Evolutionary conservation across 129 eudicot species (phyloP), one percentile per base, ranked within the genome.

Genomic region (Lonicera japonica): DNA sequence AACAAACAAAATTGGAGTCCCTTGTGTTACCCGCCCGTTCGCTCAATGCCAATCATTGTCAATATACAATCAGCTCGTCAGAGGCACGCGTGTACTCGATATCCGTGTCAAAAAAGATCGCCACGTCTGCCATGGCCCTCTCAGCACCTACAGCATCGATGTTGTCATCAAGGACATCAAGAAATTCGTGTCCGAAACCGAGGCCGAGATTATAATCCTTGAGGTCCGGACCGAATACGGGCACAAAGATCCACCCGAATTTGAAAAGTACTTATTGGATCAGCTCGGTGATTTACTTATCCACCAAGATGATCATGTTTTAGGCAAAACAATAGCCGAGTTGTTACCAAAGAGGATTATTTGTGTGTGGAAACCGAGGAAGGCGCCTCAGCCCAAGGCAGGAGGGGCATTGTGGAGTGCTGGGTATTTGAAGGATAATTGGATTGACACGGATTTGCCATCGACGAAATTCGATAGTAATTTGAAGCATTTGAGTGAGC

Each of bases 141-240:
- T 87, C 29, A 39, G 75, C 21, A 82, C 92, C 10, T 88, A 85
- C 67, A 64, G 68, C 56, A 74, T 94, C 5, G 95, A 88, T 68
- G 83, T 80, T 8, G 99, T 88, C 11, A 78, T 94, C 29, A 64
- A 65, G 6, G 95, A 85, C 39, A 84, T 94, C 15, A 88, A 85
- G 70, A 83, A 70, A 69, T 94, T 88, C 65, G 58, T 94, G 18
- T 73, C 84, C 0, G 96, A 94, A 63, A 94, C 99, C 0, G 72
- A 78, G 47, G 85, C 96, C 0, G 99, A 94, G 80, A 70, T 94
- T 55, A 80, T 88, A 25, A 80, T 94, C 18, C 89, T 94, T 0
- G 99, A 94, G 78, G 80, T 94, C 80, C 78, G 99, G 10, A 88
- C 99, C 0, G 99, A 94, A 68, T 94, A 80, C 50, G 95, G 96